Conservation (phyloP, 2,329 filamentous ascomycete genomes). For the Fusarium dlaminii region DNA sequence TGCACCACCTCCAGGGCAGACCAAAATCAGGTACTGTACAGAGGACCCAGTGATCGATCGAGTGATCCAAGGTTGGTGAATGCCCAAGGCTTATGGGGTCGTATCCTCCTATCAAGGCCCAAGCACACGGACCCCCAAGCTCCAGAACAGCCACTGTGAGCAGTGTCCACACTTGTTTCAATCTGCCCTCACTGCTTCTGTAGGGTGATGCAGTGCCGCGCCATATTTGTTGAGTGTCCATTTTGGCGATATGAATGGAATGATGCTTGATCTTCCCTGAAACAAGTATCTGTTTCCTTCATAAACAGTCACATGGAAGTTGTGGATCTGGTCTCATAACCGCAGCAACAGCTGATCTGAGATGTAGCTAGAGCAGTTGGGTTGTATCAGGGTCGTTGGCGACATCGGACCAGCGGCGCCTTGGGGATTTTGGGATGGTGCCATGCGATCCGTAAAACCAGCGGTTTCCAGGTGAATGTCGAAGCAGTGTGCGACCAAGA, state of each 20-base stretch:
- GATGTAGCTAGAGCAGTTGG: background rate
- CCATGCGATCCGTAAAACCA: background rate
- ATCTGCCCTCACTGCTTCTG: slow-evolving; percentile 27
- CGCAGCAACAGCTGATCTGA: background rate
- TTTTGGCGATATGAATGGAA: slow-evolving; percentile 13
- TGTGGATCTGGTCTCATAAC: background rate
- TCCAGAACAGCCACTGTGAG: slow-evolving; percentile 21
- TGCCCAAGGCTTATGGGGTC: slow-evolving; percentile 37
- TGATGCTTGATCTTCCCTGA: slow-evolving; percentile 19
- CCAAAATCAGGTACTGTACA: slow-evolving; percentile 33
- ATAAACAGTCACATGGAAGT: background rate
- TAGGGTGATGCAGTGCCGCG: slow-evolving; percentile 32
- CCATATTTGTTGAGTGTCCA: slow-evolving; percentile 19
- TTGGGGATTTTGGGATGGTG: background rate
- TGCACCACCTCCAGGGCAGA: slow-evolving; percentile 19
- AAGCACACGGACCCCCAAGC: slow-evolving; percentile 24
- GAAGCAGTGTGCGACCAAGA: background rate
- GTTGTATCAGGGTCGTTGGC: slow-evolving; percentile 1
- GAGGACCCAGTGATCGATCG: slow-evolving; percentile 37
- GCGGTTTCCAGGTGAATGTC: background rate
- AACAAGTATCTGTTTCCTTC: background rate
- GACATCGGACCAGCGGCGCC: background rate
- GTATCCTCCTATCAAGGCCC: slow-evolving; percentile 33
- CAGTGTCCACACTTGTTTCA: slow-evolving; percentile 41
- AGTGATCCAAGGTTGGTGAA: slow-evolving; percentile 37